Evolutionary conservation across 768 basidiomycete genomes (phyloP), one percentile per base, ranked within the genome.

Genomic region (Lyophyllum shimeji): DNA sequence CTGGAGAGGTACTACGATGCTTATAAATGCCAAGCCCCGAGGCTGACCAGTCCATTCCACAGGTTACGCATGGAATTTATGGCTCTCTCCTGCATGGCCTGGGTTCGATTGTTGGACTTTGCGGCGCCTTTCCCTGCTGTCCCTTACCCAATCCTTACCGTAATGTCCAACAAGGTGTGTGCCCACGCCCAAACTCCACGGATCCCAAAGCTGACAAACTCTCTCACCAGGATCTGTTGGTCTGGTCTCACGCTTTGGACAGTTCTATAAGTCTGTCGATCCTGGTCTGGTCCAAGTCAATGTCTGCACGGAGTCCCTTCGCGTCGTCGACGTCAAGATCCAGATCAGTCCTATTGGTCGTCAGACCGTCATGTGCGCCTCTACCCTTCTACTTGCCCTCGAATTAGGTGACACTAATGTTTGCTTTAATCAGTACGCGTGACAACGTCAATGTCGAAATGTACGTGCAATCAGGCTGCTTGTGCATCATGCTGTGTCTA

Each of bases 361-460:
- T 52, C 93, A 95, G 74, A 83, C 78, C 39, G 95, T 98, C 67
- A 94, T 97, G 81, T 82, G 63, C 50, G 59, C 49, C 37, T 50
- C 55, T 50, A 45, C 27, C 53, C 23, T 39, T 25, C n/a, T 8
- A 20, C 12, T 47, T 24, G 27, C 25, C 5, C 39, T 43, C 34
- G 7, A 37, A 8, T 6, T 21, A 25, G 13, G n/a, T 24, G 43
- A 39, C 23, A 39, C 50, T 55, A 5, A 58, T 50, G n/a, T 43
- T 21, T 17, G 44, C 29, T 27, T 27, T 17, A 15, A 46, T 52
- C 59, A 82, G 80, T 72, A 97, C 95, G 34, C 86, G 93, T 55
- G 95, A 97, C 77, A 97, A 97, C 66, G 95, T 97, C 69, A 94
- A 93, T 61, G 92, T 95, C 58, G 90, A 93, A 65, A 93, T 95